Evolutionary conservation across 139 green algal genomes (phyloP).

Genomic region (Chlamydomonas eustigma): DNA sequence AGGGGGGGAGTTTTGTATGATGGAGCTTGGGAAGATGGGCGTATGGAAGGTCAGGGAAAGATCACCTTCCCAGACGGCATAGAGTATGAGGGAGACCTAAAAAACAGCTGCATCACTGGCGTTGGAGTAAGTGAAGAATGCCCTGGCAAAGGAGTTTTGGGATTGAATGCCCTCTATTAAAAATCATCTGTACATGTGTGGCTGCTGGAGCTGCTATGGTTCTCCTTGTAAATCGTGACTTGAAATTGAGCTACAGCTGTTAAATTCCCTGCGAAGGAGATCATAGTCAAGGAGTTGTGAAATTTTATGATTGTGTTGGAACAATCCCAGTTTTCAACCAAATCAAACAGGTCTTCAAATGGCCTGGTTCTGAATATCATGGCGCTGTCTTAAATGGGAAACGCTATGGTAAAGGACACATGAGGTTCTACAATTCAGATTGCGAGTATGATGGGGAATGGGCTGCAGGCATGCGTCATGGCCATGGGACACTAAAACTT

Average conservation of each 20-base stretch:
- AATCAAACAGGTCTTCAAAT: constrained; percentile 41
- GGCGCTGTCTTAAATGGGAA: constrained; percentile 43
- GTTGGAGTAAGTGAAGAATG: constrained; percentile 48
- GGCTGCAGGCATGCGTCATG: constrained; percentile 50
- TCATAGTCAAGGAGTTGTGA: too few relatives aligned
- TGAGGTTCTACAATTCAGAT: constrained; percentile 35
- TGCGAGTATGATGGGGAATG: constrained; percentile 55
- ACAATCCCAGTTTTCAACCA: not conserved
- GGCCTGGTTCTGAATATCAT: constrained; percentile 37
- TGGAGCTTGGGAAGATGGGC: constrained; percentile 39
- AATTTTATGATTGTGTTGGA: not conserved
- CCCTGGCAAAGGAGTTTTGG: too few relatives aligned
- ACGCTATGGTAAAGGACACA: constrained; percentile 44
- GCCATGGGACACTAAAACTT: constrained; percentile 50
- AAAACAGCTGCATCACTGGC: constrained; percentile 39
- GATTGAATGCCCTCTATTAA: too few relatives aligned
- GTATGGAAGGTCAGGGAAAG: constrained; percentile 48
- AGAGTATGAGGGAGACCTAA: constrained; percentile 44
- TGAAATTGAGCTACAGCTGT: too few relatives aligned
- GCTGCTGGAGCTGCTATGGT: too few relatives aligned
- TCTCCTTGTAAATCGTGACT: too few relatives aligned
- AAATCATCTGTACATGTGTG: too few relatives aligned
- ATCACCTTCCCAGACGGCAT: constrained; percentile 53
- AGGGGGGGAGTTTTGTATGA: constrained; percentile 47
- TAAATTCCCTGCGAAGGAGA: too few relatives aligned